A percentile compares a stretch with the other conserved stretches of the same genome.
Evolutionary conservation across 1,284 basidiomycete genomes (phyloP).

Genomic region (Xerocomus nothofagi): DNA sequence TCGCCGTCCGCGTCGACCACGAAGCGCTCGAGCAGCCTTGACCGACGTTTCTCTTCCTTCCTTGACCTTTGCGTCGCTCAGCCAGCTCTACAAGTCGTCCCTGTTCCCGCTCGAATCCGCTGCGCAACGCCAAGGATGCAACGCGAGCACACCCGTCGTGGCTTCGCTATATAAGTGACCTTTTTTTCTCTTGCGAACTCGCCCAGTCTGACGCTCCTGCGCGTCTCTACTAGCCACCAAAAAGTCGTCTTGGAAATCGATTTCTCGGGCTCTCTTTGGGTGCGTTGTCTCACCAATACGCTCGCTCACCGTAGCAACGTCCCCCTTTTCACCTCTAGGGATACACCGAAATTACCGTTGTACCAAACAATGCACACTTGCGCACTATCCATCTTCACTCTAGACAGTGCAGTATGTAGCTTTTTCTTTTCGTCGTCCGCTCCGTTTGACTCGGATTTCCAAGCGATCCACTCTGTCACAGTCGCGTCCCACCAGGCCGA

Average conservation of each 20-base stretch:
- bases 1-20: conserved; percentile 26
- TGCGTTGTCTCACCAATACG: conserved; percentile 33
- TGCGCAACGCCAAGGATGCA: conserved; percentile 48
- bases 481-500: conserved; percentile 69
- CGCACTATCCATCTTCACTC: conserved; percentile 83
- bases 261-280: conserved; percentile 79
- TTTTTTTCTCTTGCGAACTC: conserved; percentile 21
- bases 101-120: neutral
- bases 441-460: conserved; percentile 21
- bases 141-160: conserved; percentile 73
- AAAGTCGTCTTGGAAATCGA: conserved; percentile 89
- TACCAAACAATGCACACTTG: conserved; percentile 75
- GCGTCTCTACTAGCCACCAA: conserved; percentile 84
- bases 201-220: conserved; percentile 46
- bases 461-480: conserved; percentile 75
- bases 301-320: conserved; percentile 21
- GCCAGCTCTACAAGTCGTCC: neutral
- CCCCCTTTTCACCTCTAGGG: conserved; percentile 49
- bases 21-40: conserved; percentile 8
- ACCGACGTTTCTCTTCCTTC: conserved; percentile 7
- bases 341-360: conserved; percentile 88
- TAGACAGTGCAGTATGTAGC: conserved; percentile 74
- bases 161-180: conserved; percentile 78
- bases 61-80: conserved; percentile 3
- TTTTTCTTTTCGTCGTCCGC: neutral